Percentiles rank a stretch among this genome's conserved stretches.
Conservation (phyloP, 805 yeast species). For the Candida bentonensis region DNA sequence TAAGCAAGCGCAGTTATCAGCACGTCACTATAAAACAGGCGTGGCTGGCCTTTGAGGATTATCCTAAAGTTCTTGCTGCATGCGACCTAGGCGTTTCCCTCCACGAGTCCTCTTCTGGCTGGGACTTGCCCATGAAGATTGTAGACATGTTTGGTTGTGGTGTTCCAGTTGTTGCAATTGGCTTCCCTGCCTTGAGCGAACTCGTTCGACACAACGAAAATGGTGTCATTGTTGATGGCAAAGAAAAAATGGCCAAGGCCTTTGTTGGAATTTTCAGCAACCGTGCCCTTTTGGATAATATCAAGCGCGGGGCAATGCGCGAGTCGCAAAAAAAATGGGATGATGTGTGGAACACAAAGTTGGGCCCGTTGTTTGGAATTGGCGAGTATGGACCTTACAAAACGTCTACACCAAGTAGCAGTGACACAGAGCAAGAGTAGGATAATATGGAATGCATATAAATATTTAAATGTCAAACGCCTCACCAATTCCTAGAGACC, state of each 20-base stretch:
- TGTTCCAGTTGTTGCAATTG: conserved; percentile 70
- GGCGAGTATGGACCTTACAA: conserved; percentile 15
- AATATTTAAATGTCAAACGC: conserved; percentile 1
- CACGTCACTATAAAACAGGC: conserved; percentile 45
- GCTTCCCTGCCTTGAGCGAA: conserved; percentile 67
- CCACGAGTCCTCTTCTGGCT: conserved; percentile 84
- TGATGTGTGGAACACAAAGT: conserved; percentile 48
- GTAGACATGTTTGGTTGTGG: conserved; percentile 96
- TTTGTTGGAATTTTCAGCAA: conserved; percentile 23
- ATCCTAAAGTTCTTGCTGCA: conserved; percentile 56
- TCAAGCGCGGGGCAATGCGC: conserved; percentile 56
- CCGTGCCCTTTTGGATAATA: conserved; percentile 17
- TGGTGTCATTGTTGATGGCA: conserved; percentile 45
- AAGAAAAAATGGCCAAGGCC: conserved; percentile 30
- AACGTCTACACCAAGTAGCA: conserved; percentile 1
- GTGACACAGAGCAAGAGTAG: conserved; percentile 4
- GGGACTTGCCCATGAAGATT: conserved; percentile 94
- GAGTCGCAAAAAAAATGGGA: conserved; percentile 68
- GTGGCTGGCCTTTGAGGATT: conserved; percentile 71
- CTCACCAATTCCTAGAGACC: conserved; percentile 47
- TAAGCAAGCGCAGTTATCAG: conserved; percentile 29
- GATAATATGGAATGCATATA: not conserved
- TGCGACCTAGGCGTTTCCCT: conserved; percentile 85
- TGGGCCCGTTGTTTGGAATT: conserved; percentile 29
- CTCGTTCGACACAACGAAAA: conserved; percentile 54